Evolutionary conservation across 768 basidiomycete genomes (phyloP).

Genomic region (Hebeloma cylindrosporum): DNA sequence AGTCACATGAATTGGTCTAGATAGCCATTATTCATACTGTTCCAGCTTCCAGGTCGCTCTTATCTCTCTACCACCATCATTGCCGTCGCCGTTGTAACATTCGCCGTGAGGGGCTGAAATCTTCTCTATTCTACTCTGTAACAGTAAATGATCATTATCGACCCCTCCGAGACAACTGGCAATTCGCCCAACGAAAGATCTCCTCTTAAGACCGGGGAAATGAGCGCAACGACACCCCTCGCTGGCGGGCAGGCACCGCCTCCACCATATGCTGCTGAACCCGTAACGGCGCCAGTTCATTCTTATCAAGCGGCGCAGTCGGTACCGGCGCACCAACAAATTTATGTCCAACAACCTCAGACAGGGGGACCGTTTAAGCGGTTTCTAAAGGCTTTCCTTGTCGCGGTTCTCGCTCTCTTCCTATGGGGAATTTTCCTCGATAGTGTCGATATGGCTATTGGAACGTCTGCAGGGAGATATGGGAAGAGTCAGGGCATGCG

Average conservation of each 20-base stretch:
- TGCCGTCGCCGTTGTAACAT: too few relatives aligned
- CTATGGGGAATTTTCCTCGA: slow-evolving; percentile 24
- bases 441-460: slow-evolving; percentile 11
- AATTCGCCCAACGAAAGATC: slow-evolving; percentile 21
- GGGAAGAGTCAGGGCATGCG: not conserved
- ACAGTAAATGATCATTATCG: slow-evolving; percentile 14
- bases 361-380: slow-evolving; percentile 11
- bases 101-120: too few relatives aligned
- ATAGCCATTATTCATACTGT: too few relatives aligned
- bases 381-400: slow-evolving; percentile 17
- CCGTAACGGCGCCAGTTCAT: slow-evolving; percentile 1
- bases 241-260: slow-evolving; percentile 5
- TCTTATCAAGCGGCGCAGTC: not conserved
- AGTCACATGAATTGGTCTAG: too few relatives aligned
- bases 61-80: too few relatives aligned
- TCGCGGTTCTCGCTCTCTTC: slow-evolving; percentile 21
- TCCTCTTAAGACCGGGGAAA: slow-evolving; percentile 18
- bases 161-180: slow-evolving; percentile 4
- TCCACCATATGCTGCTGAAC: slow-evolving; percentile 9
- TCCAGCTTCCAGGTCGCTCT: too few relatives aligned
- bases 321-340: not conserved
- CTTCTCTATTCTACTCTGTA: too few relatives aligned
- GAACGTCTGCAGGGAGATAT: not conserved
- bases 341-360: not conserved
- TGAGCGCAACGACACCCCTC: slow-evolving; percentile 2